Evolutionary conservation across 1,139 yeast genomes (phyloP).

Genomic region (Hyphopichia khmerensis): DNA sequence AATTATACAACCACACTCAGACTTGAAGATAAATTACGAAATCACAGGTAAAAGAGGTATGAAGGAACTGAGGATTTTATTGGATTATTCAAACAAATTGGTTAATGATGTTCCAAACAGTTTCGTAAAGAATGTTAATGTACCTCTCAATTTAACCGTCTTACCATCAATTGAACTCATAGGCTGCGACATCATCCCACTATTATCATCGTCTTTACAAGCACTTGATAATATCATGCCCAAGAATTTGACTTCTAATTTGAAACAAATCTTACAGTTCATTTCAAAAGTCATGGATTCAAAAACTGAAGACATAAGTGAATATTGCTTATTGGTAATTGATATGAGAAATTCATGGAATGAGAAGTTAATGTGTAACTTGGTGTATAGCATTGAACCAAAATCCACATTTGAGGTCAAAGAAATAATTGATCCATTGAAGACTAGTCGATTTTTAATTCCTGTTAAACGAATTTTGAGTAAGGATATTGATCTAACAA

Average conservation of each 20-base stretch:
- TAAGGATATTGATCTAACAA: constrained; percentile 40
- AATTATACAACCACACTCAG: constrained; percentile 32
- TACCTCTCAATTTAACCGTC: constrained; percentile 70
- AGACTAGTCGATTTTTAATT: constrained; percentile 61
- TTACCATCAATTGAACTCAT: constrained; percentile 71
- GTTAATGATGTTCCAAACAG: constrained; percentile 20
- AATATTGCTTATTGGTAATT: constrained; percentile 61
- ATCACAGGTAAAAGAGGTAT: constrained; percentile 74
- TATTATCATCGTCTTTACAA: constrained; percentile 25
- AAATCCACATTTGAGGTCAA: constrained; percentile 16
- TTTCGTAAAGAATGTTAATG: constrained; percentile 54
- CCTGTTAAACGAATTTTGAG: constrained; percentile 62
- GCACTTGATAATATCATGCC: constrained; percentile 11
- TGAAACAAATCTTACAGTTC: constrained; percentile 19
- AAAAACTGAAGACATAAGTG: constrained; percentile 32
- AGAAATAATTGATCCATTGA: constrained; percentile 42
- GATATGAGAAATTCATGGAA: constrained; percentile 75
- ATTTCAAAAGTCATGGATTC: constrained; percentile 16
- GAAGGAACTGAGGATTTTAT: constrained; percentile 59
- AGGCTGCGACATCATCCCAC: constrained; percentile 69
- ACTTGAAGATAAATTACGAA: constrained; percentile 52
- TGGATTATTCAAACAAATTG: constrained; percentile 62
- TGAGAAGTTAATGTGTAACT: constrained; percentile 32
- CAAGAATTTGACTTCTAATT: constrained; percentile 15
- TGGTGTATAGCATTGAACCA: constrained; percentile 17